Evolutionary conservation across 805 yeast genomes (phyloP).

Genomic region (Saturnispora besseyi): DNA sequence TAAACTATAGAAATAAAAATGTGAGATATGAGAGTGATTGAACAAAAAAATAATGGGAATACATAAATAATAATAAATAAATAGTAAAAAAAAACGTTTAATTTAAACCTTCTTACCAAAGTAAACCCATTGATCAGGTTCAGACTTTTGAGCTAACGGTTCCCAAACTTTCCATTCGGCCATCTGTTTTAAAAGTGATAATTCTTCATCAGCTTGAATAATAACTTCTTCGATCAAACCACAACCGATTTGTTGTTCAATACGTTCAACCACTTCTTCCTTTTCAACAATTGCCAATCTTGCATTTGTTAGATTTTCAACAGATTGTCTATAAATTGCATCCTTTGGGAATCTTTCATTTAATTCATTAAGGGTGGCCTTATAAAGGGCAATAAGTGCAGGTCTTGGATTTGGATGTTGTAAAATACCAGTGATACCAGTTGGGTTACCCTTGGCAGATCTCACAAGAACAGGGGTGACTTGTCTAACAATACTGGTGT

Average conservation of each 20-base stretch:
- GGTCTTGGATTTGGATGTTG: constrained; percentile 84
- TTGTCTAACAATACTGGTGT: constrained; percentile 28
- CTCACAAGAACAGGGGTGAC: constrained; percentile 41
- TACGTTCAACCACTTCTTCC: constrained; percentile 51
- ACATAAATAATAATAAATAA: not conserved
- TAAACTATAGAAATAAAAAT: not conserved
- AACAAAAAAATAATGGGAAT: not conserved
- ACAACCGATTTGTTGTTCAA: constrained; percentile 68
- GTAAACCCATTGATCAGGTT: constrained; percentile 77
- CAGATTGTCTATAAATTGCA: constrained; percentile 69
- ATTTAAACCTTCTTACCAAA: constrained; percentile 53
- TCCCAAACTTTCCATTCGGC: constrained; percentile 72
- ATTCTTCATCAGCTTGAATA: constrained; percentile 77
- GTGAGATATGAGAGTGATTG: not conserved
- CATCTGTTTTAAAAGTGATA: constrained; percentile 55
- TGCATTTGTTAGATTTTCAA: constrained; percentile 60
- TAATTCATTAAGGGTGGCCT: constrained; percentile 54
- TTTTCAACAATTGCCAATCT: constrained; percentile 59
- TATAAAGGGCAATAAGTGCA: constrained; percentile 60
- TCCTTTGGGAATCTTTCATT: constrained; percentile 55
- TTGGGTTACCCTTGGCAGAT: constrained; percentile 58
- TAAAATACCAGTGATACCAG: constrained; percentile 70
- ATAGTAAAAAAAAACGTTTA: constrained; percentile 26
- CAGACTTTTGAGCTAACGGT: constrained; percentile 68
- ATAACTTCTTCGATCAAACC: constrained; percentile 79